Base-by-base conservation (phyloP, 1,139 yeast genomes). In the Geotrichum aggregatum region DNA sequence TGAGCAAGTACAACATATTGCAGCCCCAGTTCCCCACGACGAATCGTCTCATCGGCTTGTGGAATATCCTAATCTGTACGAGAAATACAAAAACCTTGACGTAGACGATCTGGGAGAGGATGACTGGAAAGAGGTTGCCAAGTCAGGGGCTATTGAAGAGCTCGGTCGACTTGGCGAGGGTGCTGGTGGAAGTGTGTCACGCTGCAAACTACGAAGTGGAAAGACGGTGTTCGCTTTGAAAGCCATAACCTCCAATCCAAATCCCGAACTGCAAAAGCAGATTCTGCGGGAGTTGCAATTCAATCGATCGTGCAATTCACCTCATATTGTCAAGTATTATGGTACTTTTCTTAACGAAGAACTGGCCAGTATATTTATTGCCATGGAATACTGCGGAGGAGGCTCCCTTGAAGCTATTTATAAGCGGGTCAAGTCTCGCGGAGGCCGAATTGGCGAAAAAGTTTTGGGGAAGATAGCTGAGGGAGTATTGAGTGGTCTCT, bases 371-470 rank as follows among this genome's bases (percentile, higher is more conserved):
- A 89, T 92, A 46, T 81, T 79, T 63, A 92, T 92, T 36, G 91
- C 96, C 44, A 92, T 92, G 98, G 98, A 92, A 67, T 92, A 80
- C 67, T 92, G 95, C 88, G 96, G 91, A 28, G 98, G 97, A 1
- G 79, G 82, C 44, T 87, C 96, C 2, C 71, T 92, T 53, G 97
- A 92, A 64, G 89, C 96, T 1, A 82, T 91, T 14, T 89, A 91
- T 71, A 84, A 85, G 59, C 75, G 74, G 48, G 78, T 83, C 50
- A 72, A 76, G 55, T 62, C 69, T 7, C 75, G 87, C 52, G 87
- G 89, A 18, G 95, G 95, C 49, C 72, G 98, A 54, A 85, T 92
- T 41, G 91, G 96, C 56, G 98, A 92, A 65, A 87, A 86, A 63
- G 96, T 92, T 0, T 70, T 92, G 58, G 97, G 97, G 0, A 86